Conservation (phyloP, 306 rosid species). For the Quercus parvula region DNA sequence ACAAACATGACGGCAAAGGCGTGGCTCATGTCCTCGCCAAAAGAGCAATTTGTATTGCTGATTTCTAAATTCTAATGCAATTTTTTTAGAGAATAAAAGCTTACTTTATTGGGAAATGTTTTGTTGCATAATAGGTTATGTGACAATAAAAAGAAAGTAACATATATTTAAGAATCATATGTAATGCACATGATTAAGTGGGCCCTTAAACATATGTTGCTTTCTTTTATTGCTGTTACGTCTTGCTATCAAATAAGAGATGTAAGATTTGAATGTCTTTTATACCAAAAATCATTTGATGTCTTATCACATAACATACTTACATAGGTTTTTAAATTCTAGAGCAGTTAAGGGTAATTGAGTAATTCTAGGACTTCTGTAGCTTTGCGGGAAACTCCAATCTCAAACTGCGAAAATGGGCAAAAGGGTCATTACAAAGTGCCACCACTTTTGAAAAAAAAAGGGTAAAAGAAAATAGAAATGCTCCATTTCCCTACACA, state of each 20-base stretch:
- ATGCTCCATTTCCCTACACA: conserved; percentile 39
- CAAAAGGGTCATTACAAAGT: conserved; percentile 8
- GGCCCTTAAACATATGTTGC: rapidly evolving
- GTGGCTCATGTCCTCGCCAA: no score
- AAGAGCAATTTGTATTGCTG: no score
- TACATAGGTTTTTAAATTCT: no score
- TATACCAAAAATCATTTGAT: no score
- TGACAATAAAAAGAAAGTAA: no score
- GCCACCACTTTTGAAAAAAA: not conserved
- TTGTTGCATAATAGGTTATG: no score
- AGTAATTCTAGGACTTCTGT: no score
- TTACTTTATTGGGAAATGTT: rapidly evolving
- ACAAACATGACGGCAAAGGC: no score
- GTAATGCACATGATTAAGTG: rapidly evolving
- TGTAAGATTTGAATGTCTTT: rapidly evolving
- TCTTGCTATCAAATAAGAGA: rapidly evolving
- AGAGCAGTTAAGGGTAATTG: not conserved
- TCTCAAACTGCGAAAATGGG: conserved; percentile 33
- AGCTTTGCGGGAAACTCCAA: not conserved
- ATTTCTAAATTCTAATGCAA: no score
- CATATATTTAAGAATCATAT: rapidly evolving
- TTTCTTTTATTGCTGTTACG: no score
- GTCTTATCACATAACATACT: rapidly evolving
- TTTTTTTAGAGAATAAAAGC: no score
- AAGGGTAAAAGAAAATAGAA: not conserved